Percentiles rank a stretch among this genome's conserved stretches.
phyloP scores from a whole-genome alignment of 2,329 filamentous ascomycete species.

The Botryotinia narcissicola region DNA sequence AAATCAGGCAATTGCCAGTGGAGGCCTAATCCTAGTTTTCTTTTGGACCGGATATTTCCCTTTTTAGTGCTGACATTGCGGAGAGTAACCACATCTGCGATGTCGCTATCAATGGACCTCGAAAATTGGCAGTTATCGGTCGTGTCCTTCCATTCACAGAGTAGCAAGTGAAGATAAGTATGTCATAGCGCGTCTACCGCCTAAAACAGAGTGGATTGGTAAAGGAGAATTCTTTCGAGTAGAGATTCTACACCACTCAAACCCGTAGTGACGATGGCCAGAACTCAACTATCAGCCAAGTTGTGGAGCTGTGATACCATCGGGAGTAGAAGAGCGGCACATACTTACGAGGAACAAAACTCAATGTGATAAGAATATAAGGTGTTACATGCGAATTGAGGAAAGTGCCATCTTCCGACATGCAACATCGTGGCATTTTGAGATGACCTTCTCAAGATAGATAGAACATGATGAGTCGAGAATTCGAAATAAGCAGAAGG shows the following conservation, averaged over 20 bases:
- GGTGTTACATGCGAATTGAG: not conserved
- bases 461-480: not conserved
- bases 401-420: slow-evolving; percentile 7
- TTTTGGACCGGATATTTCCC: not conserved
- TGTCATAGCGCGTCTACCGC: slow-evolving; percentile 8
- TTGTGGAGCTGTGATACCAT: not conserved
- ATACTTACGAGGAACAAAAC: slow-evolving; percentile 1
- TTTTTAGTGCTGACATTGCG: not conserved
- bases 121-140: not conserved
- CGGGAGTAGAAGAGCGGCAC: slow-evolving; percentile 6
- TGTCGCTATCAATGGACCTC: not conserved
- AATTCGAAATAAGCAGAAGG: not conserved
- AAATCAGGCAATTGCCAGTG: not conserved
- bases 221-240: not conserved
- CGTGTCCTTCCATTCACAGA: not conserved
- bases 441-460: not conserved
- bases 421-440: slow-evolving; percentile 15
- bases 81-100: not conserved
- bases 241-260: not conserved
- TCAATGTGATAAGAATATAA: not conserved
- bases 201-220: not conserved
- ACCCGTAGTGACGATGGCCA: not conserved
- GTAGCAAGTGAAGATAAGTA: not conserved
- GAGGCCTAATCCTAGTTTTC: slow-evolving; percentile 3
- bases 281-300: not conserved